A percentile compares a stretch with the other conserved stretches of the same genome.
phyloP scores from a whole-genome alignment of 139 green algal genomes.

The Trebouxia sp. region DNA sequence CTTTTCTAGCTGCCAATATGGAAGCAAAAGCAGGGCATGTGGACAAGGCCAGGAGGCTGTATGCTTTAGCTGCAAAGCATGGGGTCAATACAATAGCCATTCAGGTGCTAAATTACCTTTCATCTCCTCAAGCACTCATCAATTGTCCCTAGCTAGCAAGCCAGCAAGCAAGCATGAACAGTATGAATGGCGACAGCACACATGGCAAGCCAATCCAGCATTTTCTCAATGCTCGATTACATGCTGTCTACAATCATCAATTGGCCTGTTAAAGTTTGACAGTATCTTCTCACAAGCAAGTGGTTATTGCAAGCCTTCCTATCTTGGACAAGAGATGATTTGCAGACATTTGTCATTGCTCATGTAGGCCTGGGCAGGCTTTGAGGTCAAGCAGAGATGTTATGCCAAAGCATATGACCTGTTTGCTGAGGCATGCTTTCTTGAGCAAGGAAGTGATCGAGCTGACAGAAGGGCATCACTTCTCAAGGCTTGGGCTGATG shows the following conservation, averaged over 20 bases:
- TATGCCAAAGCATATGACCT: constrained; percentile 17
- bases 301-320: no score
- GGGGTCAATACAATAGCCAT: neutral
- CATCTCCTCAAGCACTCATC: no score
- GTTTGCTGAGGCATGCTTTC: neutral
- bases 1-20: neutral
- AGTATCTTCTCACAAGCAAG: no score
- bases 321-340: no score
- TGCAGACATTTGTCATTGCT: neutral
- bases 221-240: no score
- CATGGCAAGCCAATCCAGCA: no score
- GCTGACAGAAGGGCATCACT: neutral
- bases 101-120: no score
- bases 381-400: neutral
- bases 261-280: no score
- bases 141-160: no score
- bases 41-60: neutral
- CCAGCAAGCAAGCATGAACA: no score
- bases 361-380: neutral
- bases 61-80: neutral
- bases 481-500: constrained; percentile 4
- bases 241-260: no score
- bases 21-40: neutral
- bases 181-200: no score
- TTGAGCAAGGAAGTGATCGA: neutral